Conservation (phyloP, 129 eudicot species). For the Artemisia tridentata region DNA sequence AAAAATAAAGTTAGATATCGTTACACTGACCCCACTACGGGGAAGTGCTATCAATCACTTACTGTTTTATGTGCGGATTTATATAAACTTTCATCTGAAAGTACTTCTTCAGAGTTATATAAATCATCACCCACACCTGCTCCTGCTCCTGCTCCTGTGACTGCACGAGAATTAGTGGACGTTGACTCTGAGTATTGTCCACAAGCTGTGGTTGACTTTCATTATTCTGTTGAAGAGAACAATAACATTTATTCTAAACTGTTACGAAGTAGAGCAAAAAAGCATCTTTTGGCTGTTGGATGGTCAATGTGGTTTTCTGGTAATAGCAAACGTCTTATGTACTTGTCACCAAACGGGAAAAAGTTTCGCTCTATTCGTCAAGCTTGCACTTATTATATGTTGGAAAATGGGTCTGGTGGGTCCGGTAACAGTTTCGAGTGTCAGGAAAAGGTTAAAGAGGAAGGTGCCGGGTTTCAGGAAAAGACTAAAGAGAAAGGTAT, state of each 20-base stretch:
- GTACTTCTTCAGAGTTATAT: neutral
- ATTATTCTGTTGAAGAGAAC: neutral
- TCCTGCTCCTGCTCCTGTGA: neutral
- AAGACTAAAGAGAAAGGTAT: conserved; percentile 25
- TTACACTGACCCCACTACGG: conserved; percentile 40
- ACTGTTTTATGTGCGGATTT: conserved; percentile 26
- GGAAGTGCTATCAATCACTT: conserved; percentile 43
- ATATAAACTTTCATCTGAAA: conserved; percentile 13
- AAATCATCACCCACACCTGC: conserved; percentile 11
- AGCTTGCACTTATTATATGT: conserved; percentile 44
- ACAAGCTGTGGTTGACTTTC: conserved; percentile 51
- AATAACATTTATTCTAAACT: neutral
- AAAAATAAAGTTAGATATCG: conserved; percentile 30
- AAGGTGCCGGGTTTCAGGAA: conserved; percentile 2
- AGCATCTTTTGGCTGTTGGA: conserved; percentile 59
- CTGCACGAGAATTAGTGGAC: conserved; percentile 13
- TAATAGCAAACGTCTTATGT: conserved; percentile 24
- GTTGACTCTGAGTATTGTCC: conserved; percentile 53
- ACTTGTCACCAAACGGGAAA: conserved; percentile 52
- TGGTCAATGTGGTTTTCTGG: conserved; percentile 36
- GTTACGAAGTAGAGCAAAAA: conserved; percentile 38
- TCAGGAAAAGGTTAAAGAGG: neutral
- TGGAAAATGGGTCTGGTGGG: conserved; percentile 13
- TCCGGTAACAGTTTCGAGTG: conserved; percentile 10
- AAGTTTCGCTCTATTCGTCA: conserved; percentile 27